phyloP scores from a whole-genome alignment of 192 early-diverging fungal genomes.

The Linnemannia zychae region DNA sequence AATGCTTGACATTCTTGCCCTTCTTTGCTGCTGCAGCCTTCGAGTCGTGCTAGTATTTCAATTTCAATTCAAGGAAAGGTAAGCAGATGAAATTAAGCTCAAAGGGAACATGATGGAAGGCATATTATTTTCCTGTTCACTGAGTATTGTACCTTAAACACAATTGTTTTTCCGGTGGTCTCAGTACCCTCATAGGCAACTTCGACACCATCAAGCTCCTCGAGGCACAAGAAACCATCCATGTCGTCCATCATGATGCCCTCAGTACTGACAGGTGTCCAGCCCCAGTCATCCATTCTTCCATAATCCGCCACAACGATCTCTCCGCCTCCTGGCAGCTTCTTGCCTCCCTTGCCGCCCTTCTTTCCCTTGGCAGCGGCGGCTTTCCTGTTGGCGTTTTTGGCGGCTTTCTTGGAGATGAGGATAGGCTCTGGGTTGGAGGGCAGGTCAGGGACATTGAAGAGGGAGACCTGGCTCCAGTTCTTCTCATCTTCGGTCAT shows the following conservation, averaged over 20 bases:
- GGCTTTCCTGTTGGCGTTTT: slow-evolving; percentile 9
- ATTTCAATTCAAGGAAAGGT: slow-evolving; percentile 18
- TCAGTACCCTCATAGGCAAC: slow-evolving; percentile 77
- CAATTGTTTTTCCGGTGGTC: slow-evolving; percentile 76
- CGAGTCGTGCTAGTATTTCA: slow-evolving; percentile 34
- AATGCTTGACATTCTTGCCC: slow-evolving; percentile 58
- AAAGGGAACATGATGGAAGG: too few relatives aligned
- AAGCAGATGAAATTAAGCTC: neutral
- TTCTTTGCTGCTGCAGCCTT: slow-evolving; percentile 45
- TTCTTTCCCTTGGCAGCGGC: slow-evolving; percentile 12
- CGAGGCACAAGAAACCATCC: slow-evolving; percentile 88
- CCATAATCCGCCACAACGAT: slow-evolving; percentile 47
- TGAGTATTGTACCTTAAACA: slow-evolving; percentile 79
- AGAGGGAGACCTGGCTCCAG: slow-evolving; percentile 44
- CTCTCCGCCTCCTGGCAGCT: slow-evolving; percentile 24
- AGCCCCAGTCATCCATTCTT: slow-evolving; percentile 66
- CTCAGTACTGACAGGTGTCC: slow-evolving; percentile 69
- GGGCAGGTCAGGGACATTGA: slow-evolving; percentile 30
- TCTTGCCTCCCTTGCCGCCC: neutral
- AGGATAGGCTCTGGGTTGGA: slow-evolving; percentile 16
- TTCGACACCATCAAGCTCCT: slow-evolving; percentile 90
- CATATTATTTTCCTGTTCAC: too few relatives aligned
- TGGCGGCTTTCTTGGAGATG: slow-evolving; percentile 17
- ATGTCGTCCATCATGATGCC: slow-evolving; percentile 72
- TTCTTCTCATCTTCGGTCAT: slow-evolving; percentile 44